A percentile compares a stretch with the other conserved stretches of the same genome.
Conservation (phyloP, 345 rosid genomes). For the Gossypium stocksii region DNA sequence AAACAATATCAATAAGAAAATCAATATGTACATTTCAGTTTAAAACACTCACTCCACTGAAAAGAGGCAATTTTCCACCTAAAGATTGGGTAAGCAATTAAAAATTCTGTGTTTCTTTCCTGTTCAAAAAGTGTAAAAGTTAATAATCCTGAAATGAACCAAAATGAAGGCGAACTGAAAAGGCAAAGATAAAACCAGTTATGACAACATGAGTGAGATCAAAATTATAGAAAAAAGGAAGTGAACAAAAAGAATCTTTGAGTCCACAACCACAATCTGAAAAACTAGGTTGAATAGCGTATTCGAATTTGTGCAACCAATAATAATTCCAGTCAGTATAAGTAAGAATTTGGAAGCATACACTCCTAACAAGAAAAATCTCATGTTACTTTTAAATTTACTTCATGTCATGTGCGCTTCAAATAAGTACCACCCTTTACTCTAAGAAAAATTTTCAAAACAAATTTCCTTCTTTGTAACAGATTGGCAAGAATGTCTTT, state of each 20-base stretch:
- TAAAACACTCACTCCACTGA: background rate
- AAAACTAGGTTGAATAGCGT: background rate
- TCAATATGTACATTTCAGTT: background rate
- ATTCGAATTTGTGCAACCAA: background rate
- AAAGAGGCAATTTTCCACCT: background rate
- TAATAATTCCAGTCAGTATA: background rate
- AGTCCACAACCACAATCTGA: background rate
- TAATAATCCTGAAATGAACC: background rate
- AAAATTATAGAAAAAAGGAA: background rate
- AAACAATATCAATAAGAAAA: background rate
- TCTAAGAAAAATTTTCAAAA: background rate
- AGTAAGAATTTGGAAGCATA: background rate
- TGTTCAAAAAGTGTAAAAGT: background rate
- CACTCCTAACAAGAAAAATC: background rate
- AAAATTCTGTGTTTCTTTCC: background rate
- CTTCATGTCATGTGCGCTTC: background rate
- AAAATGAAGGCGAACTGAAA: background rate
- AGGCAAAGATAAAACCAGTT: background rate
- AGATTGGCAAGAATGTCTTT: background rate
- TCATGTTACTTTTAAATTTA: background rate
- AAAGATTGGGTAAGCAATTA: background rate
- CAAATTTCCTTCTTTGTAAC: background rate
- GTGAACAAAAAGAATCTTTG: background rate
- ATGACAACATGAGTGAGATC: background rate
- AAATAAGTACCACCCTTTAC: background rate